Conservation (phyloP, 352 stramenopile species). For the Pythium phragmiticola region DNA sequence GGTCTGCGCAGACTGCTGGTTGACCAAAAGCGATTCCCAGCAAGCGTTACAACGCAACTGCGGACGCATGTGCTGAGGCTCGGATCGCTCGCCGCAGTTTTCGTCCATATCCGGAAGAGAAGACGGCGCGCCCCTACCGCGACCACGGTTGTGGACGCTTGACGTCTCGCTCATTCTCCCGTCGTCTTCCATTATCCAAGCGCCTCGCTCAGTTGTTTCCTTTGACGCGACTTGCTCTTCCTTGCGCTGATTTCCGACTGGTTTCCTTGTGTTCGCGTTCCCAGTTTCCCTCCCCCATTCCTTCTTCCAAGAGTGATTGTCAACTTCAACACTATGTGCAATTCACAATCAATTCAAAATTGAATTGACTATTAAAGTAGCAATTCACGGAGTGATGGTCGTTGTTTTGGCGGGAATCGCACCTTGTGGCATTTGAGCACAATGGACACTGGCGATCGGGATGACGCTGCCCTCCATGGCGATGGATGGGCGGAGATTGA, state of each 20-base stretch:
- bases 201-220: neutral
- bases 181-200: conserved; percentile 48
- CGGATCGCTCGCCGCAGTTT: conserved; percentile 13
- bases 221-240: neutral
- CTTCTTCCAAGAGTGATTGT: conserved; percentile 20
- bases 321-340: conserved; percentile 28
- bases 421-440: neutral
- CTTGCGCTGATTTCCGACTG: neutral
- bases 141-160: conserved; percentile 46
- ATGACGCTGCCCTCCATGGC: neutral
- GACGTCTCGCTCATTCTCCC: conserved; percentile 75
- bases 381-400: conserved; percentile 21
- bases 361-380: neutral
- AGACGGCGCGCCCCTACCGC: conserved; percentile 30
- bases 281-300: neutral
- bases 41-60: conserved; percentile 76
- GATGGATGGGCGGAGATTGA: conserved; percentile 60
- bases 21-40: conserved; percentile 67
- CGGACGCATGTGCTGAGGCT: conserved; percentile 40
- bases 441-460: conserved; percentile 5
- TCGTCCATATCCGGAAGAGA: conserved; percentile 55
- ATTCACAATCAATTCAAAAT: conserved; percentile 18
- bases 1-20: conserved; percentile 64
- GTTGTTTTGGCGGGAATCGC: conserved; percentile 22
- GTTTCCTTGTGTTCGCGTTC: neutral